Evolutionary conservation across 805 yeast species (phyloP), one percentile per base, ranked within the genome.

Genomic region (Kuraishia hungarica): DNA sequence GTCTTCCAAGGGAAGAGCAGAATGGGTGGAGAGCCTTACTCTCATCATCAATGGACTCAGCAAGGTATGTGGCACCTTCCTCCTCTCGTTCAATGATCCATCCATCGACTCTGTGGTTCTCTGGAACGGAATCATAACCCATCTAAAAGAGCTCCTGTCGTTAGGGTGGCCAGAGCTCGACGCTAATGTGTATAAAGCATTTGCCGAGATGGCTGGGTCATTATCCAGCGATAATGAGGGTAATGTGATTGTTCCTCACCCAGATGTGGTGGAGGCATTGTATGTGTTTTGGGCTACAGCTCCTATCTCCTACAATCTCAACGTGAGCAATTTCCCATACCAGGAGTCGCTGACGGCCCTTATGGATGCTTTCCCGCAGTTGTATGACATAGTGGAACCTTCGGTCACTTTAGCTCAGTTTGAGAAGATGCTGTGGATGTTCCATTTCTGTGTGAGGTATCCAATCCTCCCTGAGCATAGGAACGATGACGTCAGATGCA

Each of bases 361-460:
- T 49, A 74, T 86, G 60, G 65, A 71, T 13, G 70, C 83, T 21
- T 85, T 86, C 64, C 76, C 79, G 1, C 66, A 73, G 4, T 67
- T 88, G 7, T 76, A 77, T 59, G 55, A 58, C 1, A 63, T 83
- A 23, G 72, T 60, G 24, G 59, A 59, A 50, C 69, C 67, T 1
- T 67, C 61, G 26, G 64, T 68, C 49, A 70, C 71, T 21, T 62
- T 59, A 26, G 68, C 55, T 22, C 75, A 65, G 67, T 72, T 82
- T n/a, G 79, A 74, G 49, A 71, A 67, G 22, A 72, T 87, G n/a
- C 67, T 89, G 43, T 71, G 71, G n/a, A 69, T 84, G 4, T 76
- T 93, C 62, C 81, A 81, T 61, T 74, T 83, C 17, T 82, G 90
- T 56, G 81, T 87, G 0, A 72, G 88, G 48, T 90, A 87, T 66